A percentile compares a stretch with the other conserved stretches of the same genome.
These are phyloP conservation scores for Penicillium sp. DNA, from an alignment of 2,329 filamentous ascomycete species.

Conservation along the genomic window DNA sequence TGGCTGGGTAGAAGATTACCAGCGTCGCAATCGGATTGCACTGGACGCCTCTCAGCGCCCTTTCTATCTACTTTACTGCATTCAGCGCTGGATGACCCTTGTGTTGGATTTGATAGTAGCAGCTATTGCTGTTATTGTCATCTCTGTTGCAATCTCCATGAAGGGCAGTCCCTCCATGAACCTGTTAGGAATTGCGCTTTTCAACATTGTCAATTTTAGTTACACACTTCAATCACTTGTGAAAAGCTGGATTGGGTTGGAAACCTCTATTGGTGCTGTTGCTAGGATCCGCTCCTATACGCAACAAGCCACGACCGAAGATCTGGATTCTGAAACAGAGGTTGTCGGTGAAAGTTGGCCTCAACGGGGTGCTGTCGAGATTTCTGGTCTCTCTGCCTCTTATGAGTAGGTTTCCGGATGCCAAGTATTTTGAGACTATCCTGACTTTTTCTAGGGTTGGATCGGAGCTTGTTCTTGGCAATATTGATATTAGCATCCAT, in stretches of 20 bases:
- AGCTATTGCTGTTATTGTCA: slow-evolving; percentile 21
- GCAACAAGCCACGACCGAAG: slow-evolving; percentile 39
- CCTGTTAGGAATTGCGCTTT: slow-evolving; percentile 20
- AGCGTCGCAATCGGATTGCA: slow-evolving; percentile 19
- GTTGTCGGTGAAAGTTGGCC: slow-evolving; percentile 37
- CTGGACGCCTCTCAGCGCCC: slow-evolving; percentile 8
- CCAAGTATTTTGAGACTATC: too few relatives aligned
- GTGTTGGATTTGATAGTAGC: slow-evolving; percentile 24
- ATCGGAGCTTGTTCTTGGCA: slow-evolving; percentile 16
- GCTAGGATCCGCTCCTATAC: slow-evolving; percentile 48
- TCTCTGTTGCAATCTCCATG: slow-evolving; percentile 20
- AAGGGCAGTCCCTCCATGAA: slow-evolving; percentile 11
- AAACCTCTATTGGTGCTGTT: slow-evolving; percentile 24
- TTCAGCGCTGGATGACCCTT: slow-evolving; percentile 9
- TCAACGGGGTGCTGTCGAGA: slow-evolving; percentile 35
- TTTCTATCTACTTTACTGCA: slow-evolving; percentile 7
- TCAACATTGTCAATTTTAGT: slow-evolving; percentile 26
- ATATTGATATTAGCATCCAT: slow-evolving; percentile 22
- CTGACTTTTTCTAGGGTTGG: slow-evolving; percentile 4
- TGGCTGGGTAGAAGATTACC: slow-evolving; percentile 45
- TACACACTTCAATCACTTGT: slow-evolving; percentile 18
- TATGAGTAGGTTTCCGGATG: slow-evolving; percentile 30
- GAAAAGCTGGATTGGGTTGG: slow-evolving; percentile 18
- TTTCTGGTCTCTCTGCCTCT: slow-evolving; percentile 37
- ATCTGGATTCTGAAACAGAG: slow-evolving; percentile 37